A percentile compares a stretch with the other conserved stretches of the same genome.
Conservation (phyloP, 2,329 filamentous ascomycete genomes). For the Penicillium olsonii region DNA sequence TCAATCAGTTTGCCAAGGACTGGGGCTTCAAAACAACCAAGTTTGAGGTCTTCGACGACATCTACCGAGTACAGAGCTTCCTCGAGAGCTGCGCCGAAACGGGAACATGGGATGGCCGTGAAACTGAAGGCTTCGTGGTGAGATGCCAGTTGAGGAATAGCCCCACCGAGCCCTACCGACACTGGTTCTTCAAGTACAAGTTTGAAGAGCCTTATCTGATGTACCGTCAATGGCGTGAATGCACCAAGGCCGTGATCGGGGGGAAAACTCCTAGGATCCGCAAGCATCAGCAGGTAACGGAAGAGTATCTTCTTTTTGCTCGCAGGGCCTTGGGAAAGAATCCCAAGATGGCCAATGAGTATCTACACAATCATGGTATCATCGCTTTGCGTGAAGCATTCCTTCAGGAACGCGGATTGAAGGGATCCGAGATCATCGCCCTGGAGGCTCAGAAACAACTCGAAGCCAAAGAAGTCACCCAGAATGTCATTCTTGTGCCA, state of each 20-base stretch:
- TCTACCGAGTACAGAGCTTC: constrained; percentile 74
- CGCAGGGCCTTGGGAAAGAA: constrained; percentile 70
- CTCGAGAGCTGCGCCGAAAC: constrained; percentile 83
- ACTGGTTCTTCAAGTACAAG: constrained; percentile 99
- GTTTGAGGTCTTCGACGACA: constrained; percentile 73
- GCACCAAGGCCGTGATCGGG: constrained; percentile 83
- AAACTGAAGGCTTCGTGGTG: constrained; percentile 96
- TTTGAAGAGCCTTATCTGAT: constrained; percentile 98
- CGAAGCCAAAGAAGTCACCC: constrained; percentile 54
- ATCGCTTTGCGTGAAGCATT: constrained; percentile 90
- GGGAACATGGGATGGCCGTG: constrained; percentile 83
- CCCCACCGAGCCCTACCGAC: constrained; percentile 61
- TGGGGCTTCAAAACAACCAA: constrained; percentile 95
- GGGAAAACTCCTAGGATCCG: constrained; percentile 73
- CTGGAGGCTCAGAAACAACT: constrained; percentile 53
- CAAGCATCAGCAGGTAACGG: constrained; percentile 87
- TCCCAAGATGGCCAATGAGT: constrained; percentile 67
- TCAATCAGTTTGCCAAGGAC: constrained; percentile 83
- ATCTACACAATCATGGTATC: constrained; percentile 90
- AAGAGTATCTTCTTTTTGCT: constrained; percentile 85
- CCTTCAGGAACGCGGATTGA: constrained; percentile 76
- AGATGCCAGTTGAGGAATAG: constrained; percentile 70
- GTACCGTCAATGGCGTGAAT: constrained; percentile 98
- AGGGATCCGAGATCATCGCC: constrained; percentile 86
- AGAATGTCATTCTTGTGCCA: constrained; percentile 79